A percentile compares a stretch with the other conserved stretches of the same genome.
Conservation (phyloP, 805 yeast genomes). For the Kuraishia floccosa region DNA sequence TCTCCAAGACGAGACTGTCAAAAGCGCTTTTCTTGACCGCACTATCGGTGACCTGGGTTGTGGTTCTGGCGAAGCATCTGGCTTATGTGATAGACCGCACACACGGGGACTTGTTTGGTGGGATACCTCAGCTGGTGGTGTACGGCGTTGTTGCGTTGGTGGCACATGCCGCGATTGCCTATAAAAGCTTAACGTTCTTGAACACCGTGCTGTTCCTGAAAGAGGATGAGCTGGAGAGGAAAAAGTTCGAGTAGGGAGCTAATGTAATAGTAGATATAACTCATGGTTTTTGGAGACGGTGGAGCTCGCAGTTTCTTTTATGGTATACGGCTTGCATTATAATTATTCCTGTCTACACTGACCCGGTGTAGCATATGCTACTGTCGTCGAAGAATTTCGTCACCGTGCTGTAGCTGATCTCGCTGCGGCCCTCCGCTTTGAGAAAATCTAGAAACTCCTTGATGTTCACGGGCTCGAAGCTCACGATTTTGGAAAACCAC, state of each 20-base stretch:
- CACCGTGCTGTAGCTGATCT: background rate
- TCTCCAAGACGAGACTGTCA: background rate
- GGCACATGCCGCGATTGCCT: too few relatives aligned
- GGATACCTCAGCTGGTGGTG: background rate
- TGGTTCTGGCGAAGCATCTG: background rate
- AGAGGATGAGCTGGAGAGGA: conserved; percentile 1
- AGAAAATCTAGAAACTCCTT: conserved; percentile 1
- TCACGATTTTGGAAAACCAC: background rate
- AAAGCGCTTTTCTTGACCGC: conserved; percentile 2
- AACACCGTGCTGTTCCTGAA: conserved; percentile 1
- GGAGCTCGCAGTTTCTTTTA: too few relatives aligned
- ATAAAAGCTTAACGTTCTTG: background rate
- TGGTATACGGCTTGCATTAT: background rate
- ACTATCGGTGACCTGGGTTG: background rate
- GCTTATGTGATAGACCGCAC: background rate
- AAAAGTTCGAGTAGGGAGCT: conserved; percentile 1
- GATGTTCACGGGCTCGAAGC: conserved; percentile 1
- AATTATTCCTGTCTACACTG: background rate
- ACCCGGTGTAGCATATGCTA: conserved; percentile 2
- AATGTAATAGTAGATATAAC: too few relatives aligned
- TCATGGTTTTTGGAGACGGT: too few relatives aligned
- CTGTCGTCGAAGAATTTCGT: conserved; percentile 1
- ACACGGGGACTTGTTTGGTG: conserved; percentile 1
- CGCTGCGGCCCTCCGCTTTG: background rate
- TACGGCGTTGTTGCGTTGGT: conserved; percentile 1